A percentile compares a stretch with the other conserved stretches of the same genome.
Conservation (phyloP, 2,329 filamentous ascomycete species). For the Cladorrhinum sp. region DNA sequence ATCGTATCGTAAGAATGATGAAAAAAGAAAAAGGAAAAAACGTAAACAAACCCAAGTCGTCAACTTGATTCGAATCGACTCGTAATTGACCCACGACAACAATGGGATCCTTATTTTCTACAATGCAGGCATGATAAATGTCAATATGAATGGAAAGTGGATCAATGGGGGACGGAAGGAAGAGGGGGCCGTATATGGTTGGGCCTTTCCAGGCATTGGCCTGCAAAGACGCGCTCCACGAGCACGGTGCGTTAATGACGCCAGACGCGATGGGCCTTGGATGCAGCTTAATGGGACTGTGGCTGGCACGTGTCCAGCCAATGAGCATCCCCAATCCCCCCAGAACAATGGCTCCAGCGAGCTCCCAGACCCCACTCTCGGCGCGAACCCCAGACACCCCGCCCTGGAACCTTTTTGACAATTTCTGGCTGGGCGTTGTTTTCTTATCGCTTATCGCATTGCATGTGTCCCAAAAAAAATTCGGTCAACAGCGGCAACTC, state of each 20-base stretch:
- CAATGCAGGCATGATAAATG: neutral
- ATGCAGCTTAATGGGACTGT: slow-evolving; percentile 17
- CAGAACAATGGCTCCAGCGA: neutral
- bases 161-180: neutral
- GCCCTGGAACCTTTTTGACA: too few species aligned
- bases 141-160: neutral
- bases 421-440: too few species aligned
- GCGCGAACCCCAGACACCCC: neutral
- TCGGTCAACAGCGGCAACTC: slow-evolving; percentile 1
- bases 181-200: neutral
- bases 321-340: slow-evolving; percentile 21
- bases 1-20: neutral
- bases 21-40: neutral
- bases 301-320: slow-evolving; percentile 22
- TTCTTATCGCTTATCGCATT: slow-evolving; percentile 27
- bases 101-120: neutral
- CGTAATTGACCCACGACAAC: neutral
- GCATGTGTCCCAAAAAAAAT: slow-evolving; percentile 25
- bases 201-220: neutral
- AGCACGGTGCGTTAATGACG: slow-evolving; percentile 20
- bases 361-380: neutral
- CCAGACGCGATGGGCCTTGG: slow-evolving; percentile 12
- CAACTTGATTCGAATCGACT: neutral
- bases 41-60: neutral
- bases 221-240: slow-evolving; percentile 25